These are phyloP conservation scores for Dendrothele bispora DNA, from an alignment of 768 basidiomycete genomes.

Conservation along the genomic window DNA sequence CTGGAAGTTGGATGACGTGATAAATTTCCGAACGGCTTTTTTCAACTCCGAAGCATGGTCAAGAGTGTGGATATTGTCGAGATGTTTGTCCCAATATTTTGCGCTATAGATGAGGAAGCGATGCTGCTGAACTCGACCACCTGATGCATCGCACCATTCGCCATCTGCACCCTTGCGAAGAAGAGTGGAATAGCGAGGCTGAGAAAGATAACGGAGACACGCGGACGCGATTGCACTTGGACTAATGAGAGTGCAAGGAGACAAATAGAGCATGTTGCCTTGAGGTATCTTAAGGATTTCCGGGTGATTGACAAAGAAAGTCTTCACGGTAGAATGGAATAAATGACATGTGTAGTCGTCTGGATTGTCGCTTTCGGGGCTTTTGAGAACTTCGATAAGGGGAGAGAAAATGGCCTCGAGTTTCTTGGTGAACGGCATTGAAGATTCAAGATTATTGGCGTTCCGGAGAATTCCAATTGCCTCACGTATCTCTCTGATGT, in stretches of 20 bases:
- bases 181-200: constrained; percentile 15
- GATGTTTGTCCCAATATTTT: constrained; percentile 33
- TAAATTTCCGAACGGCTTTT: constrained; percentile 17
- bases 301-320: constrained; percentile 21
- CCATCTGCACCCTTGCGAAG: constrained; percentile 13
- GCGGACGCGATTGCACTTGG: constrained; percentile 18
- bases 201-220: constrained; percentile 25
- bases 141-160: constrained; percentile 22
- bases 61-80: constrained; percentile 16
- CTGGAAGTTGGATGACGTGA: constrained; percentile 27
- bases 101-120: constrained; percentile 26
- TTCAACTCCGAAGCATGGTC: constrained; percentile 2
- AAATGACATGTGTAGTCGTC: constrained; percentile 21
- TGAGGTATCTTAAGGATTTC: constrained; percentile 10
- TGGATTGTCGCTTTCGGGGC: constrained; percentile 5
- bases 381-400: constrained; percentile 14
- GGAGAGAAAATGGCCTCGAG: constrained; percentile 14
- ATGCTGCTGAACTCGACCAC: constrained; percentile 19
- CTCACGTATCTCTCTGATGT: constrained; percentile 23
- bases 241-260: constrained; percentile 10
- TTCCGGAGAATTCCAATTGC: constrained; percentile 20
- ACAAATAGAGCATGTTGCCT: background rate
- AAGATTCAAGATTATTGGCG: constrained; percentile 5
- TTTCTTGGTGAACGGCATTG: constrained; percentile 10
- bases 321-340: constrained; percentile 24